Base-by-base conservation (phyloP, 176 grass and related monocot genomes). In the Oryza meridionalis region DNA sequence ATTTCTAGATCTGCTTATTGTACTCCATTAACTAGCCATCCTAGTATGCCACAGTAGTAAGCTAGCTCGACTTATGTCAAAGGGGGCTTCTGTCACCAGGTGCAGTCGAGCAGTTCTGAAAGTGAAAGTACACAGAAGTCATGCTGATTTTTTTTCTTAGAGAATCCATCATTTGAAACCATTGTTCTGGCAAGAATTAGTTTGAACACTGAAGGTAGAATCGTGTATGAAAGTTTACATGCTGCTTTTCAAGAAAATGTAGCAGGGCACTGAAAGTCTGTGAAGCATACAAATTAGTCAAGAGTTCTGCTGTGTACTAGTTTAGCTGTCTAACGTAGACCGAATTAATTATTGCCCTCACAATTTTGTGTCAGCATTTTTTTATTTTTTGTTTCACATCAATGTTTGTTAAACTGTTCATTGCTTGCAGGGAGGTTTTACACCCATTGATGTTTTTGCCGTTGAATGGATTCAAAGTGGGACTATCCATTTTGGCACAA, bases 391-490 rank as follows among this genome's bases (percentile, higher is more conserved):
- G 37, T 84, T 84, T 19, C 46, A 33, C 67, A 67, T 24, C 32
- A 71, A 37, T 66, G 19, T 44, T 75, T 31, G n/a, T 66, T 76
- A 9, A 80, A 7, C 32, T 45, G 55, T 43, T 80, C 79, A 24
- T 87, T 90, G 22, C 50, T 84, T 76, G 49, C 88, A 98, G 95
- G 96, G 96, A 69, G 96, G 93, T 73, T 77, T 98, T 64, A 98
- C 96, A 45, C 91, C 93, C 63, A 91, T 94, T 73, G 96, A 98
- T 93, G 91, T 95, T 82, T 93, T 98, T 80, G 86, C 91, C 75
- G 96, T 95, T 61, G 86, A 95, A 84, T 98, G 96, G 96, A 93
- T 98, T 82, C 96, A 98, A 75, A 95, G 89, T 77, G 93, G 89
- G 64, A 80, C 85, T 73, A 67, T 90, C 66, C 93, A 98, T 87